Evolutionary conservation across 345 rosid species (phyloP).

Genomic region (Pistacia atlantica): DNA sequence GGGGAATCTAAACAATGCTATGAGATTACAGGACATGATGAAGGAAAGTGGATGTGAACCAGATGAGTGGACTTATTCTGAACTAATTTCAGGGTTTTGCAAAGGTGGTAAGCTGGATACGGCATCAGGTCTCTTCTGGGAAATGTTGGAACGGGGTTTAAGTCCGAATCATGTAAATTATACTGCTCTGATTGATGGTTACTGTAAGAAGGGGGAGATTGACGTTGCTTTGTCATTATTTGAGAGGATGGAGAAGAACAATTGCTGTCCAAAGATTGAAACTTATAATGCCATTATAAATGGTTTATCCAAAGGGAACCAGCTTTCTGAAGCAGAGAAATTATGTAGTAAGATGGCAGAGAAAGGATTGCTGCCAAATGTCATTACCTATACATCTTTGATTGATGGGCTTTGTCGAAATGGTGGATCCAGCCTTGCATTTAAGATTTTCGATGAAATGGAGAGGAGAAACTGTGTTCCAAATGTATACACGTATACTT

Average conservation of each 20-base stretch:
- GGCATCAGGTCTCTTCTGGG: constrained; percentile 42
- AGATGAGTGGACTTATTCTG: constrained; percentile 61
- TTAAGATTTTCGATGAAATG: constrained; percentile 57
- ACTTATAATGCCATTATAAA: constrained; percentile 55
- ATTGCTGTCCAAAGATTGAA: constrained; percentile 42
- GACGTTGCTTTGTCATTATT: constrained; percentile 53
- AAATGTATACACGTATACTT: constrained; percentile 54
- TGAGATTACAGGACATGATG: constrained; percentile 51
- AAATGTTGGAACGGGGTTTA: constrained; percentile 49
- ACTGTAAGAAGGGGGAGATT: constrained; percentile 54
- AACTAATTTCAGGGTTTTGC: constrained; percentile 65
- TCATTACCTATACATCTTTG: constrained; percentile 60
- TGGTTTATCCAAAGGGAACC: constrained; percentile 45
- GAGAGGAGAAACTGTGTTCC: constrained; percentile 45
- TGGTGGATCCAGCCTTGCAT: constrained; percentile 43
- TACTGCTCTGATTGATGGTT: constrained; percentile 67
- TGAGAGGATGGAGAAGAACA: constrained; percentile 49
- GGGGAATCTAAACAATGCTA: constrained; percentile 48
- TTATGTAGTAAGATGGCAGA: constrained; percentile 42
- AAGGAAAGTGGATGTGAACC: constrained; percentile 44
- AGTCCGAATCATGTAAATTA: constrained; percentile 48
- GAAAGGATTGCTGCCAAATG: constrained; percentile 49
- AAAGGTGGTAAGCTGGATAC: constrained; percentile 45
- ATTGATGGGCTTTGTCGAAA: constrained; percentile 53
- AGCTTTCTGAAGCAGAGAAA: constrained; percentile 42